Evolutionary conservation across 202 grass and related monocot genomes (phyloP), one percentile per base, ranked within the genome.

Genomic region (Eragrostis tef): DNA sequence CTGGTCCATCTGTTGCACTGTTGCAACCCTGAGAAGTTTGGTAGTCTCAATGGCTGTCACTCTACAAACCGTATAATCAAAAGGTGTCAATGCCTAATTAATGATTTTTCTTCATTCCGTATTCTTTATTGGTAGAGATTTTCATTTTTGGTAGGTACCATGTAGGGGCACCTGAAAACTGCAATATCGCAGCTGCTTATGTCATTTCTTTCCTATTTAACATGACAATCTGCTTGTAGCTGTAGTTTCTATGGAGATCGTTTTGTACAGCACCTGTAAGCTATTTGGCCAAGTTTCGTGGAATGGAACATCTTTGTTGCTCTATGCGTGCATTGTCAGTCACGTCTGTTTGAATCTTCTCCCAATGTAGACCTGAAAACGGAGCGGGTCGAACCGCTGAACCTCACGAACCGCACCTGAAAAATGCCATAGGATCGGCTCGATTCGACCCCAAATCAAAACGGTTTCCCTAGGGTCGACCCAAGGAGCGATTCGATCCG

Each of bases 11-110:
- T 70, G 41, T 20, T 50, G 59, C 42, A 21, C 43, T 70, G 41
- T 20, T 50, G 59, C 42, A 21, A 52, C 61, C 51, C 29, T 43
- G 13, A 77, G 20, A 52, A 73, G 44, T 49, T 64, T 42, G 14
- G 36, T 59, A 13, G 45, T 78, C 43, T 67, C 58, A 39, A 65
- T 53, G 45, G 16, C 66, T 50, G 36, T 77, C 29, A 41, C 41
- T 71, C 20, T 64, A 26, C 25, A 65, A 51, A n/a, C 44, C 17
- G 31, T 53, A 47, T 15, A n/a, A 7, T 52, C 44, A 39, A 0
- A 85, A 26, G 42, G 3, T 79, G 25, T 82, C 10, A 57, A 20
- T 12, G 14, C 41, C 77, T 26, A 44, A 21, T 57, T 27, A 73
- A 27, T 24, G 29, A 17, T 46, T 79, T 56, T 53, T 50, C 25